Conservation (phyloP, 2,329 filamentous ascomycete species). For the Pseudopithomyces chartarum region DNA sequence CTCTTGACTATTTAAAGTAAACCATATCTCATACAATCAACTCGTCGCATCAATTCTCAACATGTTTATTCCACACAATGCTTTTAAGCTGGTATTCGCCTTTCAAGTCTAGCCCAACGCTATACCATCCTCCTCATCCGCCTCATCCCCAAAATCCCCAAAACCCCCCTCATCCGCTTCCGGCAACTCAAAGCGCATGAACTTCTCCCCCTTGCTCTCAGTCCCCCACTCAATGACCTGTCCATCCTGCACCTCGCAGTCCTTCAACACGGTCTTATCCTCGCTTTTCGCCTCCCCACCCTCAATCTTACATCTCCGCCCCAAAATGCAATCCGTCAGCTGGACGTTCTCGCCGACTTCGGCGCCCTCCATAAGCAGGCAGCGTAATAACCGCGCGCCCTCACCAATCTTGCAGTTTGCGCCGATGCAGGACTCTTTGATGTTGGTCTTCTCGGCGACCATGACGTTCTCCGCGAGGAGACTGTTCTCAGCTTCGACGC, state of each 20-base stretch:
- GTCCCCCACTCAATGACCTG: slow-evolving; percentile 78
- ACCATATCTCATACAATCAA: no score
- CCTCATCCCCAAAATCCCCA: slow-evolving; percentile 22
- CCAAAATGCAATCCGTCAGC: slow-evolving; percentile 85
- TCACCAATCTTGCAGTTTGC: slow-evolving; percentile 84
- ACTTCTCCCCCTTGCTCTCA: slow-evolving; percentile 62
- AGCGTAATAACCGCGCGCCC: slow-evolving; percentile 85
- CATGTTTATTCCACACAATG: no score
- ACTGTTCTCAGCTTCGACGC: slow-evolving; percentile 80
- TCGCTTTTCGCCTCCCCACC: slow-evolving; percentile 63
- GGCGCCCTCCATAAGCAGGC: slow-evolving; percentile 90
- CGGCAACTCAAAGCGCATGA: slow-evolving; percentile 57
- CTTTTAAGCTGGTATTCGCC: no score
- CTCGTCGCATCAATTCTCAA: no score
- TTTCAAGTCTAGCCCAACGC: slow-evolving; percentile 6
- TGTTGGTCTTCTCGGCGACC: slow-evolving; percentile 85
- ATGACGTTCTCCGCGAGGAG: slow-evolving; percentile 88
- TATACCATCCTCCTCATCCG: slow-evolving; percentile 16
- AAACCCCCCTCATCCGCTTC: slow-evolving; percentile 41
- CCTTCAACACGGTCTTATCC: slow-evolving; percentile 66
- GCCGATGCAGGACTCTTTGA: slow-evolving; percentile 90
- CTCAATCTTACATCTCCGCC: slow-evolving; percentile 80
- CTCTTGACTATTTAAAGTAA: no score
- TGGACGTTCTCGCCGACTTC: slow-evolving; percentile 83
- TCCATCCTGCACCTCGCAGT: slow-evolving; percentile 88